Percentiles rank a stretch among this genome's conserved stretches.
Conservation (phyloP, 2,329 filamentous ascomycete species). For the Trichoderma sp. region DNA sequence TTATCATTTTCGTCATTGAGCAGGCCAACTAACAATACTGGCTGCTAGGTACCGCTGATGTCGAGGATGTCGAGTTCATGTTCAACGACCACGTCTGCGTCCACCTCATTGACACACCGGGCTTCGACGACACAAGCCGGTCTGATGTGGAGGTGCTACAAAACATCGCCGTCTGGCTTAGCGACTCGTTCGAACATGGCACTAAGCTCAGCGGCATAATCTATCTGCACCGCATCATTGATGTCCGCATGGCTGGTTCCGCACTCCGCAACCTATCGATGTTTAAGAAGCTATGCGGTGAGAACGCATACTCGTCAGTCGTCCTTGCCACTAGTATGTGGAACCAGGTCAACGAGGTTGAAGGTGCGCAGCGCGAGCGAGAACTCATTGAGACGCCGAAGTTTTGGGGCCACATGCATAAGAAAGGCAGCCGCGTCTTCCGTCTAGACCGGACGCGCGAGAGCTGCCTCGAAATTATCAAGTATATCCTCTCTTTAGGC, state of each 20-base stretch:
- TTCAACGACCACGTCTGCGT: neutral
- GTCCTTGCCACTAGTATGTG: neutral
- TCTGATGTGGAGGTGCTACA: neutral
- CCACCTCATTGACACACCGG: neutral
- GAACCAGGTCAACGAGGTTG: neutral
- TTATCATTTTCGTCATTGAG: fast-evolving
- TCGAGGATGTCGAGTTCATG: neutral
- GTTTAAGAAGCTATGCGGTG: neutral
- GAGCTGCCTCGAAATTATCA: neutral
- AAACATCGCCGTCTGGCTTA: neutral
- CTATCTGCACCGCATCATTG: neutral
- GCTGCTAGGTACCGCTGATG: neutral
- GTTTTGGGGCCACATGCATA: neutral
- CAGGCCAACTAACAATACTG: neutral
- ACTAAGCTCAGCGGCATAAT: neutral
- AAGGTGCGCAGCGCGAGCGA: neutral
- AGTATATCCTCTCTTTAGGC: neutral
- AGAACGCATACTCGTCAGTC: neutral
- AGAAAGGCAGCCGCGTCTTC: neutral
- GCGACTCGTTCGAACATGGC: fast-evolving
- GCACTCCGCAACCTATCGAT: neutral
- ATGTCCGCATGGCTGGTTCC: neutral
- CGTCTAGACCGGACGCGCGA: neutral
- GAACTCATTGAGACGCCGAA: neutral
- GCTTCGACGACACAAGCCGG: neutral